Evolutionary conservation across 75 land plant species (phyloP).

Genomic region (Ceratopteris richardii): DNA sequence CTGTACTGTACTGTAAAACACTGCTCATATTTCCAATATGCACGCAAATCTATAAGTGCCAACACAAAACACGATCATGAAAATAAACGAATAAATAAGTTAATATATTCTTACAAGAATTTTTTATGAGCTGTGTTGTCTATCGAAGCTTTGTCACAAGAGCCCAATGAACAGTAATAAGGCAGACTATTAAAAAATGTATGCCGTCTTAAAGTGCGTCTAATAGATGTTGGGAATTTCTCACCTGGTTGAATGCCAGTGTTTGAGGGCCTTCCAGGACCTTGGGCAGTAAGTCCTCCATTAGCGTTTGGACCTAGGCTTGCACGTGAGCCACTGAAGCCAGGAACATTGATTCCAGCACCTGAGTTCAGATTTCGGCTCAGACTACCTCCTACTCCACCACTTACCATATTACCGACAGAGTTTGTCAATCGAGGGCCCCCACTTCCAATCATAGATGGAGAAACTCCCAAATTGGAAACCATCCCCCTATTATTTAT

Average conservation of each 20-base stretch:
- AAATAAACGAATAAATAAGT: no score
- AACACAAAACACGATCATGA: no score
- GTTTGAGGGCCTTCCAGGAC: conserved; percentile 54
- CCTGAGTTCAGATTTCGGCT: conserved; percentile 13
- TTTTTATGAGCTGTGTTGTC: no score
- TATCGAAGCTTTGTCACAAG: no score
- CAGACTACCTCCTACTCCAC: conserved; percentile 17
- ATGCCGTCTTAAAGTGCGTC: no score
- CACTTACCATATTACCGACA: conserved; percentile 12
- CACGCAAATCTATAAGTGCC: no score
- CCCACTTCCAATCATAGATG: conserved; percentile 16
- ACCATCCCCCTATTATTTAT: conserved; percentile 26
- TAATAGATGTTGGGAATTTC: no score
- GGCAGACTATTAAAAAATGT: no score
- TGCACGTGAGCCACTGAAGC: conserved; percentile 22
- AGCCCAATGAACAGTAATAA: no score
- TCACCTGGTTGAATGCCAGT: conserved; percentile 71
- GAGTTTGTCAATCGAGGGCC: conserved; percentile 17
- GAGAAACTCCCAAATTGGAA: conserved; percentile 39
- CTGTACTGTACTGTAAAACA: no score
- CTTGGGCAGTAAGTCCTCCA: conserved; percentile 38
- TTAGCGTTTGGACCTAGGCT: conserved; percentile 15
- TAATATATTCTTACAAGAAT: no score
- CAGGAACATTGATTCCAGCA: conserved; percentile 10
- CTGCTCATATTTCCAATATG: no score